These are phyloP conservation scores for Inonotus hispidus DNA, from an alignment of 1,284 basidiomycete genomes.

Conservation along the genomic window DNA sequence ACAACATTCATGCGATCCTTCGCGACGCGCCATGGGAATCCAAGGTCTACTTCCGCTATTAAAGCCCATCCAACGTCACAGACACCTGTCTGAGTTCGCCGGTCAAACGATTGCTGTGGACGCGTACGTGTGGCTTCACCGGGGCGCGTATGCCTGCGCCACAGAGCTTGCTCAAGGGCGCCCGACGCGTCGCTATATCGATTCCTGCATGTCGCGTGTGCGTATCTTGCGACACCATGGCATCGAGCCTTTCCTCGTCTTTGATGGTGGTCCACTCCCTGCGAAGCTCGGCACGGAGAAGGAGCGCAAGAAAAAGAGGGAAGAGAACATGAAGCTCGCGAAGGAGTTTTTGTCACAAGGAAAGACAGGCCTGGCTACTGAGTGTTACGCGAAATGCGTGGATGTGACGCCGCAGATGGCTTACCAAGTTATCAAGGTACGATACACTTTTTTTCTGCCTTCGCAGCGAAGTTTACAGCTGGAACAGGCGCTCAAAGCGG, in stretches of 20 bases:
- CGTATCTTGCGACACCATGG: slow-evolving; percentile 81
- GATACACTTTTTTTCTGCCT: slow-evolving; percentile 19
- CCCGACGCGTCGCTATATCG: slow-evolving; percentile 84
- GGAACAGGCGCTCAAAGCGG: slow-evolving; percentile 72
- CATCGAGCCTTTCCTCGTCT: slow-evolving; percentile 89
- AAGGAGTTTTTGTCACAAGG: slow-evolving; percentile 74
- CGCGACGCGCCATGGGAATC: slow-evolving; percentile 74
- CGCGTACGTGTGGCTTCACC: slow-evolving; percentile 98
- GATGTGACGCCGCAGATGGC: slow-evolving; percentile 99
- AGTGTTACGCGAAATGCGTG: slow-evolving; percentile 85
- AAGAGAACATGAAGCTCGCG: slow-evolving; percentile 64
- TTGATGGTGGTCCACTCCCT: slow-evolving; percentile 93
- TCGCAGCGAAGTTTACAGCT: background rate
- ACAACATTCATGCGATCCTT: background rate
- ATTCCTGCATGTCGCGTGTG: slow-evolving; percentile 93
- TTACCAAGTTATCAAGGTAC: slow-evolving; percentile 92
- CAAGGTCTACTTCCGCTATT: slow-evolving; percentile 89
- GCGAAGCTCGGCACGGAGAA: slow-evolving; percentile 90
- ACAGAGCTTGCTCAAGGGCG: slow-evolving; percentile 85
- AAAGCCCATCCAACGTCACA: slow-evolving; percentile 81
- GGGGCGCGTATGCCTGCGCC: slow-evolving; percentile 89
- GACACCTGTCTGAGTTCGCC: slow-evolving; percentile 74
- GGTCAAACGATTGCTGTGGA: slow-evolving; percentile 82
- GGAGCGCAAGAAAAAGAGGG: slow-evolving; percentile 69
- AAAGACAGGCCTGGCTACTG: slow-evolving; percentile 74